These are phyloP conservation scores for Gentiana straminea DNA, from an alignment of 257 asterid genomes.

Conservation along the genomic window DNA sequence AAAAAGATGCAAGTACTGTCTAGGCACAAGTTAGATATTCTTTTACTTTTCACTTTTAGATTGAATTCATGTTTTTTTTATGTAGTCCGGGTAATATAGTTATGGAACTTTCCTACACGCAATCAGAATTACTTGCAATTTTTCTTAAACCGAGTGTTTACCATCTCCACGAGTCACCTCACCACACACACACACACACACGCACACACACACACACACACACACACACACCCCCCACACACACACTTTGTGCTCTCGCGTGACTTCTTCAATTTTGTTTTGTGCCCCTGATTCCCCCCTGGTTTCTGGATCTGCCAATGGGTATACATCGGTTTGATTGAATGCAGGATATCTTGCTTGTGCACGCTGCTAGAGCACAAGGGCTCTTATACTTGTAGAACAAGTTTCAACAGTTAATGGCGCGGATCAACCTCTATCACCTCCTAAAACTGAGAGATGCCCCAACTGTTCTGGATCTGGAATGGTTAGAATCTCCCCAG, in stretches of 20 bases:
- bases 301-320: too few relatives aligned
- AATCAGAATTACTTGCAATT: too few relatives aligned
- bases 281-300: too few relatives aligned
- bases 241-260: too few relatives aligned
- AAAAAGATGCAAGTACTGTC: constrained; percentile 96
- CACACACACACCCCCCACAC: too few relatives aligned
- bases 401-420: constrained; percentile 50
- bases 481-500: constrained; percentile 38
- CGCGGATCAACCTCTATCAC: constrained; percentile 42
- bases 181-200: too few relatives aligned
- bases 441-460: constrained; percentile 78
- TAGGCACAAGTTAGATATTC: constrained; percentile 66
- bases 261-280: too few relatives aligned
- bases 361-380: constrained; percentile 83
- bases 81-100: too few relatives aligned
- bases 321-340: neutral
- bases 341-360: constrained; percentile 87
- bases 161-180: too few relatives aligned
- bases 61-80: neutral
- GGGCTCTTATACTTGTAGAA: constrained; percentile 64
- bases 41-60: constrained; percentile 6
- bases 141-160: too few relatives aligned
- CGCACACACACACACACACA: too few relatives aligned
- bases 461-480: constrained; percentile 90
- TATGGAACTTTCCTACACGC: too few relatives aligned